These are phyloP conservation scores for Chaetothyriales sp. DNA, from an alignment of 2,329 filamentous ascomycete genomes.

Conservation along the genomic window DNA sequence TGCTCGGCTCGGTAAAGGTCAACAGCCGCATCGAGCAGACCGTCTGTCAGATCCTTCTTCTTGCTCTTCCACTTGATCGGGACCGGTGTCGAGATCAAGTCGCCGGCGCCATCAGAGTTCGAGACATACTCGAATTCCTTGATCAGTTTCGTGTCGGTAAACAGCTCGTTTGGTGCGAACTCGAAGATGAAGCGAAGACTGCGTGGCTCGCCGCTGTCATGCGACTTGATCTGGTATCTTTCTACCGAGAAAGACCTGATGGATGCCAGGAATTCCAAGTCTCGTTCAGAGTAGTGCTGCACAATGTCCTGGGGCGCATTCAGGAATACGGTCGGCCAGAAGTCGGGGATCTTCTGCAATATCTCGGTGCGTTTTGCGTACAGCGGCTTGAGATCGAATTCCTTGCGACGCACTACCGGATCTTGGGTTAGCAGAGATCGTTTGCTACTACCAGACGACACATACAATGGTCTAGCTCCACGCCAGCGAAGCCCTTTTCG, in stretches of 20 bases:
- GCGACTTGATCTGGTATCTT: conserved; percentile 58
- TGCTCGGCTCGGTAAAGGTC: conserved; percentile 52
- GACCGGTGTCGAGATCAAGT: conserved; percentile 77
- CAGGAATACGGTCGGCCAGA: conserved; percentile 91
- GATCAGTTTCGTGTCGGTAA: conserved; percentile 60
- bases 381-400: conserved; percentile 34
- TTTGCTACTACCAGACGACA: conserved; percentile 15
- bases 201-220: conserved; percentile 57
- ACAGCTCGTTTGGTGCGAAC: conserved; percentile 69
- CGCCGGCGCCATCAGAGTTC: conserved; percentile 45
- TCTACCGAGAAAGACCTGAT: conserved; percentile 57
- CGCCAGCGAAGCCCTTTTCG: conserved; percentile 70
- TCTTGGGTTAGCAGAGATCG: background rate
- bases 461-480: conserved; percentile 69
- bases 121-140: conserved; percentile 73
- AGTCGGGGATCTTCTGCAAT: conserved; percentile 61
- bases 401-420: conserved; percentile 12
- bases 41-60: conserved; percentile 68
- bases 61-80: conserved; percentile 73
- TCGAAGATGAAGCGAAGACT: conserved; percentile 63
- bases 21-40: conserved; percentile 58
- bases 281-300: conserved; percentile 68
- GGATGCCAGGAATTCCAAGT: conserved; percentile 56
- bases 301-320: conserved; percentile 74
- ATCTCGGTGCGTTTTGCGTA: conserved; percentile 62